Evolutionary conservation across 306 rosid genomes (phyloP).

Genomic region (Casuarina equisetifolia): DNA sequence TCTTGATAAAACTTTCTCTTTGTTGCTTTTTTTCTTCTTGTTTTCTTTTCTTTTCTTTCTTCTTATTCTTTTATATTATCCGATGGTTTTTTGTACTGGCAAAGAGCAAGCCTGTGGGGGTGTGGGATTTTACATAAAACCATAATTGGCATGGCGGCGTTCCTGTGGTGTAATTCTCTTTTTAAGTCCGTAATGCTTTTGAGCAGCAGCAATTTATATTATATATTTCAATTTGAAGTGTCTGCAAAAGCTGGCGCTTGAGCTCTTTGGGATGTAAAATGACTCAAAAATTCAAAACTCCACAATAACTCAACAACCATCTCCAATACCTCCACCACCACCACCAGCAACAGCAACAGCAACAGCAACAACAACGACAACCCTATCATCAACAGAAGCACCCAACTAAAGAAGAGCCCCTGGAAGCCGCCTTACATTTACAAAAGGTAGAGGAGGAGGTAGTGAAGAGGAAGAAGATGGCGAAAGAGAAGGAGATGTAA

Average conservation of each 20-base stretch:
- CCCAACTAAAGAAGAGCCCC: not conserved
- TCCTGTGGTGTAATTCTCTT: slow-evolving; percentile 22
- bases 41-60: not conserved
- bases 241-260: slow-evolving; percentile 2
- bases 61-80: not conserved
- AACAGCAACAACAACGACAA: not conserved
- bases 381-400: not conserved
- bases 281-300: slow-evolving; percentile 16
- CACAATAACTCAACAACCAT: not conserved
- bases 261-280: not conserved
- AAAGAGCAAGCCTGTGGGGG: not conserved
- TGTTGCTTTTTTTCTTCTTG: not conserved
- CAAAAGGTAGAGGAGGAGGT: slow-evolving; percentile 5
- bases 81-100: not conserved
- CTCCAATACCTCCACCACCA: not conserved
- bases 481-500: not conserved
- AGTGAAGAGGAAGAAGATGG: not conserved
- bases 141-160: slow-evolving; percentile 19
- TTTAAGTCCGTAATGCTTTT: slow-evolving; percentile 17
- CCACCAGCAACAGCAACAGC: not conserved
- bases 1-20: not conserved
- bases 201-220: not conserved
- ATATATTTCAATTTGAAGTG: slow-evolving; percentile 6
- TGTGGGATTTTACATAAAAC: not conserved
- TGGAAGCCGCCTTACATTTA: not conserved